Evolutionary conservation across 768 basidiomycete species (phyloP).

Genomic region (Termitomyces sp.): DNA sequence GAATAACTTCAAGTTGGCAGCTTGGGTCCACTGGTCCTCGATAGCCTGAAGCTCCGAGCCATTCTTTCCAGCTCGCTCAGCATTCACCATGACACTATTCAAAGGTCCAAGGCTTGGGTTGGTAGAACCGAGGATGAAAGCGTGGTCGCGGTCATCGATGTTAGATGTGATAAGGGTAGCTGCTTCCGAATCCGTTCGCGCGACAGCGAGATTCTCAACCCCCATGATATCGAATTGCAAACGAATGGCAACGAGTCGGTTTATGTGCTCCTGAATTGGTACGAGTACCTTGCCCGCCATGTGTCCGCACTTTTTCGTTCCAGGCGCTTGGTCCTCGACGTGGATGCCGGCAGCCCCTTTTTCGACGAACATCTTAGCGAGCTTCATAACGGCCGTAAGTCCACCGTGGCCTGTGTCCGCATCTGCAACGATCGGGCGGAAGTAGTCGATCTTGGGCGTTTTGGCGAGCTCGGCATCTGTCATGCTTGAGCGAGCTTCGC

Average conservation of each 20-base stretch:
- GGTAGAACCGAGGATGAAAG: constrained; percentile 93
- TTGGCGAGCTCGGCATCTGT: constrained; percentile 67
- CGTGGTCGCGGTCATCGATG: constrained; percentile 95
- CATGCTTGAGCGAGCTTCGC: constrained; percentile 70
- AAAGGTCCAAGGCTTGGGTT: constrained; percentile 69
- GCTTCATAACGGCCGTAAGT: constrained; percentile 97
- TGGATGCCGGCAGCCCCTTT: constrained; percentile 98
- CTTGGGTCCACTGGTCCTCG: constrained; percentile 82
- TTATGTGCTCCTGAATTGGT: constrained; percentile 96
- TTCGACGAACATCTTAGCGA: constrained; percentile 98
- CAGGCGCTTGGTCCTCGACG: constrained; percentile 96
- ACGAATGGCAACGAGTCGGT: constrained; percentile 94
- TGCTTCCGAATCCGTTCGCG: constrained; percentile 96
- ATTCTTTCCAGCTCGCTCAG: constrained; percentile 74
- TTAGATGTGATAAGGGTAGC: constrained; percentile 96
- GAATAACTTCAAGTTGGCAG: constrained; percentile 81
- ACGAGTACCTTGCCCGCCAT: constrained; percentile 98
- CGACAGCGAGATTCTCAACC: constrained; percentile 89
- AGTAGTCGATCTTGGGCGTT: constrained; percentile 79
- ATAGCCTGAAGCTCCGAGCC: constrained; percentile 81
- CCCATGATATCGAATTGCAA: constrained; percentile 99
- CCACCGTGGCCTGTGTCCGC: constrained; percentile 99
- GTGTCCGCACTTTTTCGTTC: constrained; percentile 94
- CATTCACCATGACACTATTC: constrained; percentile 78
- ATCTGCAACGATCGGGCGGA: constrained; percentile 93